Conservation (phyloP, 2,329 filamentous ascomycete species). For the Microdochium bolleyi region DNA sequence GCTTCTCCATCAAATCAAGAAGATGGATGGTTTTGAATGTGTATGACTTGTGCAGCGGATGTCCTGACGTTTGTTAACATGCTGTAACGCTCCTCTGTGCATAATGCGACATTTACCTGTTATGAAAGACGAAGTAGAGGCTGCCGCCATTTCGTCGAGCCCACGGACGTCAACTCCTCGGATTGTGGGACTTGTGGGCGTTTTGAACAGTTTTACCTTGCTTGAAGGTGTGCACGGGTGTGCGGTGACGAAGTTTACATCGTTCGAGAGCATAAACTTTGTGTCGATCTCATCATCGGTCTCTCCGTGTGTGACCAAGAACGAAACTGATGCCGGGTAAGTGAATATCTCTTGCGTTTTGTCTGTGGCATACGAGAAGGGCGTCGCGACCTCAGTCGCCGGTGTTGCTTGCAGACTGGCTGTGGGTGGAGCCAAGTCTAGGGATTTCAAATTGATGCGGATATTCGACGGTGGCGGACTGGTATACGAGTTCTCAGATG, state of each 20-base stretch:
- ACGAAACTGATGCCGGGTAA: constrained; percentile 31
- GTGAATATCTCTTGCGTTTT: constrained; percentile 21
- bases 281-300: constrained; percentile 28
- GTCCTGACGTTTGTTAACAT: constrained; percentile 29
- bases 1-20: constrained; percentile 43
- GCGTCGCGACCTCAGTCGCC: constrained; percentile 24
- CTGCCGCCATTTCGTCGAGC: constrained; percentile 30
- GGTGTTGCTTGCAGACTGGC: constrained; percentile 38
- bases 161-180: constrained; percentile 47
- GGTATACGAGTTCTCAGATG: constrained; percentile 45
- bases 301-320: constrained; percentile 31
- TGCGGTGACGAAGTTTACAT: constrained; percentile 58
- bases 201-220: constrained; percentile 49
- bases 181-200: constrained; percentile 51
- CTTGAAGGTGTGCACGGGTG: constrained; percentile 55
- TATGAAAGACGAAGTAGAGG: constrained; percentile 36
- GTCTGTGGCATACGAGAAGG: constrained; percentile 26
- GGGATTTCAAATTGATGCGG: constrained; percentile 37
- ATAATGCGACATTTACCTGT: constrained; percentile 31
- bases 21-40: constrained; percentile 53
- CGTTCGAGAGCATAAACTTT: constrained; percentile 41
- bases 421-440: constrained; percentile 37
- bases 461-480: constrained; percentile 37
- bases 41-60: constrained; percentile 56
- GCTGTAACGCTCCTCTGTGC: constrained; percentile 5